Base-by-base conservation (phyloP, 1,284 basidiomycete genomes). In the Tilletia horrida region DNA sequence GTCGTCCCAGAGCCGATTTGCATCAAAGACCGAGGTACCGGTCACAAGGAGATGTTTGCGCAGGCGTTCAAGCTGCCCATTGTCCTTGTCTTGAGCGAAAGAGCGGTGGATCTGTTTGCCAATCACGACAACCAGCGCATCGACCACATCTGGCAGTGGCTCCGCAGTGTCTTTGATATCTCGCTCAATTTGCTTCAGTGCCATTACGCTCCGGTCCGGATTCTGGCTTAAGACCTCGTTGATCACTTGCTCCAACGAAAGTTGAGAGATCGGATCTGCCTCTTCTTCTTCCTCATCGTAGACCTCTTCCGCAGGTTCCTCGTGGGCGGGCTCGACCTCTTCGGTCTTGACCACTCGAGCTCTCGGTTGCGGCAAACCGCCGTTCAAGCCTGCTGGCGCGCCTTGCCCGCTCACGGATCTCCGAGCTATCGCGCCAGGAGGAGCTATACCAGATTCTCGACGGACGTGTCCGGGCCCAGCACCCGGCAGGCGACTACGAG, bases 131-230 rank as follows among this genome's bases (percentile, higher is more conserved):
- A 55, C 87, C 23, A 86, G 87, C 14, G 89, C 89, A 61, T 88
- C 87, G 7, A 83, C 81, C 52, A 83, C 77, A 62, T 27, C 48
- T 16, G 73, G 66, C 27, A 79, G 65, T 62, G 67, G 64, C 13
- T 71, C 68, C 52, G 71, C 69, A 16, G 66, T 67, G 48, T 73
- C 73, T 14, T 73, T 69, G 25, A 79, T 76, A 48, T 74, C 71
- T 1, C 66, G 78, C 71, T 43, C 78, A 65, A 72, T 85, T 84
- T 88, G 89, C 84, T 98, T 98, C 76, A 98, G 85, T 0, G 92
- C 92, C 67, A 95, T 91, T n/a, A 97, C 92, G 75, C 92, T 91
- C 59, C 89, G 86, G 31, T 88, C 85, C 0, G 91, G 86, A 83
- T 96, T 92, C 72, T 88, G 91, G 81, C 90, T 92, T 66, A 92